Percentiles rank a stretch among this genome's conserved stretches.
These are phyloP conservation scores for Aspergillus ellipticus DNA, from an alignment of 495 filamentous ascomycete genomes.

Conservation along the genomic window DNA sequence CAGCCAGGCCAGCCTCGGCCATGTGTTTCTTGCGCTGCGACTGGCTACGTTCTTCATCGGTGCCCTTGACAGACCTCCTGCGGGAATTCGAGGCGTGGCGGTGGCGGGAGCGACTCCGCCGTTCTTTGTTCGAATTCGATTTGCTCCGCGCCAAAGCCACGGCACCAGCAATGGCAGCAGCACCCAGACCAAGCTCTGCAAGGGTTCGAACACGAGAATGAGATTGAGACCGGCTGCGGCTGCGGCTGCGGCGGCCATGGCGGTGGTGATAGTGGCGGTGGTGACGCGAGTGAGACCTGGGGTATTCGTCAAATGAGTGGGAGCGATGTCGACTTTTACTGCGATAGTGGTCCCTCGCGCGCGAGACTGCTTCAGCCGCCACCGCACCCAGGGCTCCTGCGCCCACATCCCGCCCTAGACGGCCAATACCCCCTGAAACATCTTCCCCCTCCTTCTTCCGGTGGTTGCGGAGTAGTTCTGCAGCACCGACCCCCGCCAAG, in stretches of 20 bases:
- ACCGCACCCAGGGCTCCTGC: slow-evolving; percentile 79
- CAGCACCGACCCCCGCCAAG: slow-evolving; percentile 71
- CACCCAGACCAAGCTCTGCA: slow-evolving; percentile 72
- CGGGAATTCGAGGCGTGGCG: slow-evolving; percentile 52
- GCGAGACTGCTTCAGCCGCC: slow-evolving; percentile 72
- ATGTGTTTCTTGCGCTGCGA: slow-evolving; percentile 64
- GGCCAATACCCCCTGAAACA: slow-evolving; percentile 54
- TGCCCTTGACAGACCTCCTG: slow-evolving; percentile 27
- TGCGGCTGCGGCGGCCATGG: slow-evolving; percentile 37
- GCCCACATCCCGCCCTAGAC: slow-evolving; percentile 70
- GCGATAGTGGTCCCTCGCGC: slow-evolving; percentile 67
- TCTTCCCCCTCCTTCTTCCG: slow-evolving; percentile 56
- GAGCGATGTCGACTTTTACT: slow-evolving; percentile 54
- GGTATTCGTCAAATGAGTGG: slow-evolving; percentile 48
- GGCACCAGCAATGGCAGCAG: slow-evolving; percentile 76
- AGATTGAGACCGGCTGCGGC: slow-evolving; percentile 54
- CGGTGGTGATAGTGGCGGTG: slow-evolving; percentile 35
- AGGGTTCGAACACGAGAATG: slow-evolving; percentile 56
- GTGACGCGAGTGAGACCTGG: slow-evolving; percentile 37
- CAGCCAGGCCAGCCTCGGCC: slow-evolving; percentile 74
- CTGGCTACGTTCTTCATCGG: slow-evolving; percentile 46
- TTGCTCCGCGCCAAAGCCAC: slow-evolving; percentile 71
- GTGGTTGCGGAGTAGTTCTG: slow-evolving; percentile 69
- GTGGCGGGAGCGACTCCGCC: slow-evolving; percentile 65
- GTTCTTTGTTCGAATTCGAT: slow-evolving; percentile 60